These are phyloP conservation scores for Vigna trinervia DNA, from an alignment of 306 rosid species.

Conservation along the genomic window DNA sequence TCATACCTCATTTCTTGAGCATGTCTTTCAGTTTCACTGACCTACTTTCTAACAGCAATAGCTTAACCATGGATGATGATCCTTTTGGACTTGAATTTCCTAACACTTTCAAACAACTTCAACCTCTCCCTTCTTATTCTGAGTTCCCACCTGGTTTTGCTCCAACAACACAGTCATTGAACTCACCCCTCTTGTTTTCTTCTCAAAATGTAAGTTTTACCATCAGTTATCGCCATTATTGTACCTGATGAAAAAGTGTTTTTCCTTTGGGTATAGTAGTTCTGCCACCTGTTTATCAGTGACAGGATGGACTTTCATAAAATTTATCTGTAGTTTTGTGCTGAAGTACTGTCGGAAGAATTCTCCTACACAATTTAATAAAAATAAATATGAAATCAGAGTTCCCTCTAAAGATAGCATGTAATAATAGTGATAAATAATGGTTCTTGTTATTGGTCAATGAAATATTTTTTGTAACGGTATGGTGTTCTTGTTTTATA, in stretches of 20 bases:
- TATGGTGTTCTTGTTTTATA: conserved; percentile 14
- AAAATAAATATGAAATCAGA: too few species aligned
- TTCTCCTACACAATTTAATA: too few species aligned
- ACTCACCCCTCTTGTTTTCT: conserved; percentile 59
- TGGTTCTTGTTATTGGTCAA: background rate
- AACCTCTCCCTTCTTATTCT: conserved; percentile 46
- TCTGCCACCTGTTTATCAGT: background rate
- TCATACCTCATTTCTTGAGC: conserved; percentile 3
- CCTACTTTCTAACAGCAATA: conserved; percentile 44
- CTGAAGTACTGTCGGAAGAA: too few species aligned
- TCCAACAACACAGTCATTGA: conserved; percentile 34
- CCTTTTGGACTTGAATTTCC: conserved; percentile 45
- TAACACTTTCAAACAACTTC: conserved; percentile 48
- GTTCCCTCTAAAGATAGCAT: too few species aligned
- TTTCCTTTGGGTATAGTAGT: background rate
- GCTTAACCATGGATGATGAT: conserved; percentile 47
- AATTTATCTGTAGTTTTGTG: background rate
- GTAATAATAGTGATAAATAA: too few species aligned
- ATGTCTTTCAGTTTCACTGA: conserved; percentile 52
- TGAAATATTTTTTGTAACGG: conserved; percentile 10
- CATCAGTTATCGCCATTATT: background rate
- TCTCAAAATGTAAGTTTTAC: conserved; percentile 60
- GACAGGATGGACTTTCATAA: background rate
- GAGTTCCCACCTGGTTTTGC: conserved; percentile 48
- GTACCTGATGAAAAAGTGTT: background rate